Evolutionary conservation across 2,329 filamentous ascomycete genomes (phyloP).

Genomic region (Thermomyces lanuginosus): DNA sequence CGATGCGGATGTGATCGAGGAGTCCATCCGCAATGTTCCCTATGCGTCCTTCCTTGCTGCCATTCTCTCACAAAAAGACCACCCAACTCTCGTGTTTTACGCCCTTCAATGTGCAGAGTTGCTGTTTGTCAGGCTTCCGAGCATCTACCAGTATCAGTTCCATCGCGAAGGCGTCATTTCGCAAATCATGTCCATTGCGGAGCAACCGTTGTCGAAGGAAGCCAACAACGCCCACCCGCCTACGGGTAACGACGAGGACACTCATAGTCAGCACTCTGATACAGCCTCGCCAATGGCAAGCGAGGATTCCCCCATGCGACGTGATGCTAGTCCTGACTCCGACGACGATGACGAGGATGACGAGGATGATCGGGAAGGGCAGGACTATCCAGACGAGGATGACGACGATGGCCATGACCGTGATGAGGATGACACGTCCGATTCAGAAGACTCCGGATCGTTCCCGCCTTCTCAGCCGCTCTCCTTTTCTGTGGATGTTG

Average conservation of each 20-base stretch:
- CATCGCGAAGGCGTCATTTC: constrained; percentile 91
- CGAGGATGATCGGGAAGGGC: constrained; percentile 18
- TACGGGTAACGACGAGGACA: constrained; percentile 8
- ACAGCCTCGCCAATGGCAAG: constrained; percentile 5
- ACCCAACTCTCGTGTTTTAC: constrained; percentile 68
- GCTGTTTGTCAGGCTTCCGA: constrained; percentile 64
- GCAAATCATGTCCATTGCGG: constrained; percentile 70
- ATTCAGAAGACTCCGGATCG: constrained; percentile 51
- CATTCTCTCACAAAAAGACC: constrained; percentile 89
- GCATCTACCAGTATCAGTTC: constrained; percentile 88
- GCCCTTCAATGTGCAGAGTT: constrained; percentile 82
- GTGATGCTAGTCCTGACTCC: constrained; percentile 18
- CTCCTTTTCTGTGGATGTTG: constrained; percentile 24
- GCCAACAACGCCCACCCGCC: constrained; percentile 7
- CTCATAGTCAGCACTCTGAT: constrained; percentile 3
- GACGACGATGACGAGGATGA: constrained; percentile 21
- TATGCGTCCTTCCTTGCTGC: constrained; percentile 93
- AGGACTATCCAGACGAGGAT: constrained; percentile 18
- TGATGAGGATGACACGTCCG: constrained; percentile 38
- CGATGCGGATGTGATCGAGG: constrained; percentile 67
- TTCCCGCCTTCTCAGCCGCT: constrained; percentile 26
- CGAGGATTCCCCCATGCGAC: constrained; percentile 4
- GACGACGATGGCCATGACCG: constrained; percentile 32
- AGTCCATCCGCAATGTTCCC: constrained; percentile 71
- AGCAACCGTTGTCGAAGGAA: constrained; percentile 18